A percentile compares a stretch with the other conserved stretches of the same genome.
These are phyloP conservation scores for Jaltomata sinuosa DNA, from an alignment of 257 asterid genomes.

Conservation along the genomic window DNA sequence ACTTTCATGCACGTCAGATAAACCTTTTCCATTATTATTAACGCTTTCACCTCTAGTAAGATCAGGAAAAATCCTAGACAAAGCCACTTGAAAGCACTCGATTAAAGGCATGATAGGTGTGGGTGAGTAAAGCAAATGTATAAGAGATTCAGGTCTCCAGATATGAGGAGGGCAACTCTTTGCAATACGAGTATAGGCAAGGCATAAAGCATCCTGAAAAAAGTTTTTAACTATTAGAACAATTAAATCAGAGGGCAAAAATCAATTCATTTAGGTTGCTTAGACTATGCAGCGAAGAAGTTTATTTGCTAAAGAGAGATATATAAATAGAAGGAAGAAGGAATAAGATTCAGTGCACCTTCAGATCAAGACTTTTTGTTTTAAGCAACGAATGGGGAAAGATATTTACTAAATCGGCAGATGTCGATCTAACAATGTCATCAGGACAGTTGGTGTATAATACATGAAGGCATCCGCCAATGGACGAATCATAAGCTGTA, in stretches of 20 bases:
- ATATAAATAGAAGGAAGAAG: not conserved
- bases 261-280: not conserved
- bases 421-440: conserved; percentile 68
- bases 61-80: conserved; percentile 54
- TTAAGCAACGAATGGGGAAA: conserved; percentile 60
- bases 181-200: conserved; percentile 69
- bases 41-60: conserved; percentile 29
- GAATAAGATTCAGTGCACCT: conserved; percentile 32
- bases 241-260: not conserved
- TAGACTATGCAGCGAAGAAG: not conserved
- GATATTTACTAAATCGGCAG: conserved; percentile 45
- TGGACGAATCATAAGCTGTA: conserved; percentile 62
- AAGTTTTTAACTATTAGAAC: not conserved
- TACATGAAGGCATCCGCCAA: conserved; percentile 73
- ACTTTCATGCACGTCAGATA: conserved; percentile 18
- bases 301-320: not conserved
- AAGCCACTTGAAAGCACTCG: conserved; percentile 70
- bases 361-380: conserved; percentile 74
- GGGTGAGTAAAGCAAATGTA: conserved; percentile 56
- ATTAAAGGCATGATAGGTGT: conserved; percentile 35
- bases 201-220: conserved; percentile 71
- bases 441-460: conserved; percentile 67
- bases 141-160: conserved; percentile 87
- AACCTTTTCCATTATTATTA: conserved; percentile 15
- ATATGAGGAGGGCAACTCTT: conserved; percentile 59